Percentiles rank a stretch among this genome's conserved stretches.
These are phyloP conservation scores for Oidiodendron maius DNA, from an alignment of 495 filamentous ascomycete genomes.

Conservation along the genomic window DNA sequence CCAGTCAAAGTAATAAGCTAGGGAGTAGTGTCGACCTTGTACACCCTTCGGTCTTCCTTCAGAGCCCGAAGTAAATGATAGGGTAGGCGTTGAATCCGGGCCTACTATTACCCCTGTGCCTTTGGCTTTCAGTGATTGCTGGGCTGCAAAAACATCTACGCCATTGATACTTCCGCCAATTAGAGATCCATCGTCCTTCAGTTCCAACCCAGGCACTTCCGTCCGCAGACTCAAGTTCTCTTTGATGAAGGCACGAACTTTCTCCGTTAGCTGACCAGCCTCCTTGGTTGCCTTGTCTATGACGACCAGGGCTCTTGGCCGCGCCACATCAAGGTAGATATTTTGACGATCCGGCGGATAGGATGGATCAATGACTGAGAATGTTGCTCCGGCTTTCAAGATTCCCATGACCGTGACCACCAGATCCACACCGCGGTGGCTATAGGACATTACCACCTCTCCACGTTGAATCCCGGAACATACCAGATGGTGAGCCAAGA, in stretches of 20 bases:
- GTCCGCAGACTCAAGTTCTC: slow-evolving; percentile 67
- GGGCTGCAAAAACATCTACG: slow-evolving; percentile 58
- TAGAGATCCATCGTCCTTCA: slow-evolving; percentile 70
- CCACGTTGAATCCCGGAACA: slow-evolving; percentile 66
- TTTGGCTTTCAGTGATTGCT: slow-evolving; percentile 44
- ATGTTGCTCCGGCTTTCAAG: slow-evolving; percentile 60
- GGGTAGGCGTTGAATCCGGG: slow-evolving; percentile 78
- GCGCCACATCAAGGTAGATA: slow-evolving; percentile 85
- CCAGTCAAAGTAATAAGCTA: slow-evolving; percentile 88
- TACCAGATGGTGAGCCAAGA: slow-evolving; percentile 72
- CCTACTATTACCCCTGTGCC: slow-evolving; percentile 76
- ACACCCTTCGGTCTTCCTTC: slow-evolving; percentile 88
- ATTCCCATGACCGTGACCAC: slow-evolving; percentile 61
- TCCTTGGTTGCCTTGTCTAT: slow-evolving; percentile 77
- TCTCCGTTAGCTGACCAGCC: slow-evolving; percentile 55
- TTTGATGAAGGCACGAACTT: slow-evolving; percentile 69
- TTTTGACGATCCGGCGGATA: slow-evolving; percentile 87
- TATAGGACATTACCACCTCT: slow-evolving; percentile 93
- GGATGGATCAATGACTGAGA: slow-evolving; percentile 78
- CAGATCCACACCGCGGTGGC: slow-evolving; percentile 71
- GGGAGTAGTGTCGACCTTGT: slow-evolving; percentile 77
- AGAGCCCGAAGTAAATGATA: slow-evolving; percentile 80
- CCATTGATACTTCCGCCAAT: slow-evolving; percentile 59
- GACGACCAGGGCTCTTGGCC: slow-evolving; percentile 70
- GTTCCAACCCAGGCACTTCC: slow-evolving; percentile 68